Percentiles rank a stretch among this genome's conserved stretches.
Conservation (phyloP, 176 grass and related monocot genomes). For the Raddia guianensis region DNA sequence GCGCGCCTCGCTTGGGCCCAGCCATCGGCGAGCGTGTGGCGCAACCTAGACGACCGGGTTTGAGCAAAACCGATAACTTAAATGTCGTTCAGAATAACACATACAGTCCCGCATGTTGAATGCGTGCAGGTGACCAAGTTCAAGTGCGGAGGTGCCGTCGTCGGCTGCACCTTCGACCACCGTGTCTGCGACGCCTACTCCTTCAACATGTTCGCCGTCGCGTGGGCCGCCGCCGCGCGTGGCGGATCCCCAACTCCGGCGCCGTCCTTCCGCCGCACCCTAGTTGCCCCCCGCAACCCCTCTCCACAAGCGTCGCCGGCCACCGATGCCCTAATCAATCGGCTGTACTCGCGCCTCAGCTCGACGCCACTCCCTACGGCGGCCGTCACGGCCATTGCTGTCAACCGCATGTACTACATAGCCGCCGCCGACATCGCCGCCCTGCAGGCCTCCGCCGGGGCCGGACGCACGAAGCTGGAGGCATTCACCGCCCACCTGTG, state of each 20-base stretch:
- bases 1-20: no score
- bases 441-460: constrained; percentile 40
- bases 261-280: constrained; percentile 54
- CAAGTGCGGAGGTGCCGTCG: constrained; percentile 57
- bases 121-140: constrained; percentile 57
- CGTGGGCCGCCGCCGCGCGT: constrained; percentile 52
- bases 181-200: constrained; percentile 90
- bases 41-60: no score
- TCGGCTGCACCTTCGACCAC: constrained; percentile 85
- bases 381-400: neutral
- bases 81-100: neutral
- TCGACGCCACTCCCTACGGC: constrained; percentile 1
- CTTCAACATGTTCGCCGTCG: constrained; percentile 78
- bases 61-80: no score
- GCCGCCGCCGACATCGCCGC: constrained; percentile 37
- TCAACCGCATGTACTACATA: constrained; percentile 74
- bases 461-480: constrained; percentile 54
- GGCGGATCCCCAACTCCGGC: neutral
- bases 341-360: constrained; percentile 41
- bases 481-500: constrained; percentile 76
- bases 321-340: constrained; percentile 52
- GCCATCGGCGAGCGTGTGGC: no score
- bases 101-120: neutral
- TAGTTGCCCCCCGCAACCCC: constrained; percentile 52
- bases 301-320: constrained; percentile 10